phyloP scores from a whole-genome alignment of 176 grass and related monocot genomes.

The Panicum miliaceum region DNA sequence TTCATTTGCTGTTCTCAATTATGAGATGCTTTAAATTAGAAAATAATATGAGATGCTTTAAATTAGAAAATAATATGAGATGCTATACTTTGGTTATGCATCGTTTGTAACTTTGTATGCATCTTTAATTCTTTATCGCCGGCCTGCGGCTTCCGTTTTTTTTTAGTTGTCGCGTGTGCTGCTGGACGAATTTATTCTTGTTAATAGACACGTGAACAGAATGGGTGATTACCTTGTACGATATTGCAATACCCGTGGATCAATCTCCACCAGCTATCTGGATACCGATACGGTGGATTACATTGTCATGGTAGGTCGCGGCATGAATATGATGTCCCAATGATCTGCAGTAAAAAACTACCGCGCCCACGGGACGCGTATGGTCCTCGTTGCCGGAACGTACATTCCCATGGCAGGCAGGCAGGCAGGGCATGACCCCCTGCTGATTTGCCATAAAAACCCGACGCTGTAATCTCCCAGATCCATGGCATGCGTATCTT shows the following conservation, averaged over 20 bases:
- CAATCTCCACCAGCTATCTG: neutral
- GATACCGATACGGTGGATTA: conserved; percentile 6
- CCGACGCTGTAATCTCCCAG: conserved; percentile 11
- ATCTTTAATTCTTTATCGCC: neutral
- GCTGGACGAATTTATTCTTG: neutral
- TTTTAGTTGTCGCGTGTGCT: neutral
- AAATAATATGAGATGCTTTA: too few relatives aligned
- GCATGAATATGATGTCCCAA: conserved; percentile 8
- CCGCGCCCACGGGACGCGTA: conserved; percentile 18
- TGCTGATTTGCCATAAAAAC: conserved; percentile 28
- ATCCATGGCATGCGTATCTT: conserved; percentile 21
- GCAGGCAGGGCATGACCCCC: conserved; percentile 3
- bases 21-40: too few relatives aligned
- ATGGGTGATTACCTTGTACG: neutral
- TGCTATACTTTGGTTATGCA: neutral
- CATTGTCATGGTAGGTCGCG: neutral
- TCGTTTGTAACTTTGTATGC: neutral
- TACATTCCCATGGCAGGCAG: neutral
- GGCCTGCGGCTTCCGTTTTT: neutral
- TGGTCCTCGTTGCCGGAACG: conserved; percentile 17
- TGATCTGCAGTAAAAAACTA: conserved; percentile 29
- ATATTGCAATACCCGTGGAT: neutral
- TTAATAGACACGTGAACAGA: neutral
- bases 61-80: neutral
- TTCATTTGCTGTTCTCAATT: neutral